Base-by-base conservation (phyloP, 163 green algal species). In the Prototheca cutis region DNA sequence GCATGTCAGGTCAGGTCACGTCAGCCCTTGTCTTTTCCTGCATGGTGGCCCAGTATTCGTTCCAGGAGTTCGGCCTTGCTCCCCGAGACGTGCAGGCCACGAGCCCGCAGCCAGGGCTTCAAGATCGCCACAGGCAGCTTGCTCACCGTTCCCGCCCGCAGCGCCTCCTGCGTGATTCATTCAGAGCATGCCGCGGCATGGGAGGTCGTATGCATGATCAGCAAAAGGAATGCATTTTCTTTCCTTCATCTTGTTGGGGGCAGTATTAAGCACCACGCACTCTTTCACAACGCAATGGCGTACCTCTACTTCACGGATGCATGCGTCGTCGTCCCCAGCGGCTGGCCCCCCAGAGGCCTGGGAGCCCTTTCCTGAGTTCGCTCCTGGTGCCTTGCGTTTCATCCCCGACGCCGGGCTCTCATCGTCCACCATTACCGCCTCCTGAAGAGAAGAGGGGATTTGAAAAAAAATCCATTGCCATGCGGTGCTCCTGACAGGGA, bases 31-130 rank as follows among this genome's bases (percentile, higher is more conserved):
- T n/a, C n/a, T n/a, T n/a, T n/a, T n/a, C n/a, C n/a, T n/a, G n/a
- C n/a, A n/a, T n/a, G 33, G 28, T 60, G 45, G 36, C 47, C 49
- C 3, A 23, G 36, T 2, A 66, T 34, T 23, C 60, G 36, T 21
- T 33, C 39, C 2, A 59, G 6, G 21, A 66, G 29, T 39, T 66
- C 60, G 4, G 42, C 60, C 60, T 66, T 66, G n/a, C 58, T 66
- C 4, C 60, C 60, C 3, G 47, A 24, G 25, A 60, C n/a, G 1
- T 36, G 28, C 17, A 33, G n/a, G 27, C 36, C 36, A 4, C 47
- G n/a, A 19, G 51, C 19, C 21, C 30, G 29, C 51, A 66, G 49
- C 49, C 51, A 66, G 7, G 8, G 15, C n/a, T 66, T 59, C 17
- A 66, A 39, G n/a, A 53, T n/a, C 17, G 42, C 25, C 15, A 55